Evolutionary conservation across 768 basidiomycete genomes (phyloP).

Genomic region (Naganishia friedmannii): DNA sequence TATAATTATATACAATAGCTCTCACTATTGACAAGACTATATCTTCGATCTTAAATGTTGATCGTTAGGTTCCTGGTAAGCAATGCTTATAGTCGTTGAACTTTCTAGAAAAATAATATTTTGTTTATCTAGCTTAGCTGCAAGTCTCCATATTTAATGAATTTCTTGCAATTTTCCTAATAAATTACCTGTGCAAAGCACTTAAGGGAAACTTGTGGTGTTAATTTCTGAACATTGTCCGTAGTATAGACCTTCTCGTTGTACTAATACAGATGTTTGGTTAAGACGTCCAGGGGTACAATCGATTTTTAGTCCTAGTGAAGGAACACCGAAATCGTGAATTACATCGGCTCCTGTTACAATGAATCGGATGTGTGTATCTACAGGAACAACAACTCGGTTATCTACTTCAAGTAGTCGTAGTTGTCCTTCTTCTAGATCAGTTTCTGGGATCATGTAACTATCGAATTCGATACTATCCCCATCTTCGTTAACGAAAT

Average conservation of each 20-base stretch:
- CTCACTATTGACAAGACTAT: no score
- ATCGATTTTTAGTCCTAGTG: constrained; percentile 34
- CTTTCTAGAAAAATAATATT: no score
- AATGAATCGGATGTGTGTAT: constrained; percentile 44
- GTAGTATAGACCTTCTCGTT: constrained; percentile 46
- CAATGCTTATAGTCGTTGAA: no score
- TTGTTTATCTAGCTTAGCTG: no score
- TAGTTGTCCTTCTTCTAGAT: constrained; percentile 41
- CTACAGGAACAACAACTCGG: constrained; percentile 40
- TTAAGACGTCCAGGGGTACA: constrained; percentile 45
- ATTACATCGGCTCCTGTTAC: constrained; percentile 45
- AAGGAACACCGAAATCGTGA: constrained; percentile 46
- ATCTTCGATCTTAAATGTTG: no score
- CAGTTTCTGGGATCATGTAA: constrained; percentile 37
- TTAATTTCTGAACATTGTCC: constrained; percentile 40
- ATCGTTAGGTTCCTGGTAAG: no score
- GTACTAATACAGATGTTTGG: constrained; percentile 46
- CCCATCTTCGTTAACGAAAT: constrained; percentile 37
- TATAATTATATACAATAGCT: no score
- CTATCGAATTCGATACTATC: constrained; percentile 39
- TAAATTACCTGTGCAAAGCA: no score
- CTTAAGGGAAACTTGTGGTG: no score
- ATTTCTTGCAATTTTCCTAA: no score
- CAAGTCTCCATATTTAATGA: no score
- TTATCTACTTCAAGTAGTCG: constrained; percentile 42